Evolutionary conservation across 1,284 basidiomycete genomes (phyloP).

Genomic region (Irpex lacteus): DNA sequence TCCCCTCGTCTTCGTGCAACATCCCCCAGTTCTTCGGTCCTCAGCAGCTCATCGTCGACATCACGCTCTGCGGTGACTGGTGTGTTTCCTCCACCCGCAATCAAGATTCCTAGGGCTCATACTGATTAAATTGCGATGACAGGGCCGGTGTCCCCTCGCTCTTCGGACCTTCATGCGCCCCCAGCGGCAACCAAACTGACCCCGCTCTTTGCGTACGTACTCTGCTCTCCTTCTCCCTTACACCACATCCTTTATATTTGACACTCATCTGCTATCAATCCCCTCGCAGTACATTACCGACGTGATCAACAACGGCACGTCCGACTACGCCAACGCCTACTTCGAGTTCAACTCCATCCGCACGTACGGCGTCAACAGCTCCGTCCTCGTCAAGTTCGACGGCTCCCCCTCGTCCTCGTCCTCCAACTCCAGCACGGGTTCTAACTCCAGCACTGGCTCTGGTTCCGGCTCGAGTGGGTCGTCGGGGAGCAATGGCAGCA

Average conservation of each 20-base stretch:
- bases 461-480: neutral
- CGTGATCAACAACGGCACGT: slow-evolving; percentile 48
- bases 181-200: slow-evolving; percentile 24
- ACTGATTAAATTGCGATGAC: neutral
- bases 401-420: neutral
- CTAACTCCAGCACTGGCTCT: neutral
- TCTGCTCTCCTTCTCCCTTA: neutral
- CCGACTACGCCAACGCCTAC: slow-evolving; percentile 48
- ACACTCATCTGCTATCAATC: too few species aligned
- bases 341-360: slow-evolving; percentile 53
- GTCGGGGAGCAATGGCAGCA: neutral
- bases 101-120: neutral
- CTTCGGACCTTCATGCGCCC: slow-evolving; percentile 32
- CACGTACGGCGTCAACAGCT: slow-evolving; percentile 32
- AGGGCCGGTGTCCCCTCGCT: slow-evolving; percentile 14
- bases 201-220: slow-evolving; percentile 22
- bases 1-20: slow-evolving; percentile 45
- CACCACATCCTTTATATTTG: too few species aligned
- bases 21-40: slow-evolving; percentile 49
- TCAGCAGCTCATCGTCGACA: slow-evolving; percentile 44
- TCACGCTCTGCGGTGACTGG: slow-evolving; percentile 57
- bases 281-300: slow-evolving; percentile 12
- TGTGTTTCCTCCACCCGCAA: slow-evolving; percentile 17
- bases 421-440: too few species aligned
- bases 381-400: slow-evolving; percentile 12